phyloP scores from a whole-genome alignment of 192 early-diverging fungal genomes.

The Dimargaris xerosporica region DNA sequence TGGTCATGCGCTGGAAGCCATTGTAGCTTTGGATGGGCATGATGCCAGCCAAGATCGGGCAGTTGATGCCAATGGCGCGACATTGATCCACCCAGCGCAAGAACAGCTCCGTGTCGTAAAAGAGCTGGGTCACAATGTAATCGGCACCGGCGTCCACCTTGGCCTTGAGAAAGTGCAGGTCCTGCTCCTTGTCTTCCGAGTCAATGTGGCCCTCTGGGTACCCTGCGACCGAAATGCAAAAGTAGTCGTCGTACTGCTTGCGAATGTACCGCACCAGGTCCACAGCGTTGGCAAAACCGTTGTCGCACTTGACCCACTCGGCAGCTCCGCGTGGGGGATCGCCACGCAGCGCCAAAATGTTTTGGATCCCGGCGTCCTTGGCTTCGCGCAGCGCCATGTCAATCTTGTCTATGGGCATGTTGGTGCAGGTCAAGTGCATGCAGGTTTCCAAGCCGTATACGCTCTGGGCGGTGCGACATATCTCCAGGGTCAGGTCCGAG shows the following conservation, averaged over 20 bases:
- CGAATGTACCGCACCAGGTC: slow-evolving; percentile 90
- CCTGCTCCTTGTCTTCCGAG: slow-evolving; percentile 52
- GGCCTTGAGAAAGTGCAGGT: slow-evolving; percentile 63
- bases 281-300: slow-evolving; percentile 71
- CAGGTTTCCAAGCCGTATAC: slow-evolving; percentile 89
- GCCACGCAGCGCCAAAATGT: slow-evolving; percentile 91
- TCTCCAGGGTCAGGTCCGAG: slow-evolving; percentile 76
- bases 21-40: slow-evolving; percentile 94
- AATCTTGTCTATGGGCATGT: slow-evolving; percentile 83
- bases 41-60: slow-evolving; percentile 83
- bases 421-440: slow-evolving; percentile 99
- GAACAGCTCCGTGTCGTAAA: slow-evolving; percentile 83
- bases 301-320: slow-evolving; percentile 68
- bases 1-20: slow-evolving; percentile 85
- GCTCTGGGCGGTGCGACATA: slow-evolving; percentile 75
- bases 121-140: slow-evolving; percentile 87
- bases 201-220: slow-evolving; percentile 93
- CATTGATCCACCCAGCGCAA: slow-evolving; percentile 62
- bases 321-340: slow-evolving; percentile 77
- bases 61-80: slow-evolving; percentile 59
- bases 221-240: slow-evolving; percentile 91
- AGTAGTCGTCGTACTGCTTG: slow-evolving; percentile 78
- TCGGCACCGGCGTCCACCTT: slow-evolving; percentile 91
- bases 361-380: slow-evolving; percentile 85
- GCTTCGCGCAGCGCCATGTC: slow-evolving; percentile 74